These are phyloP conservation scores for Polyporus arcularius DNA, from an alignment of 768 basidiomycete species.

Conservation along the genomic window DNA sequence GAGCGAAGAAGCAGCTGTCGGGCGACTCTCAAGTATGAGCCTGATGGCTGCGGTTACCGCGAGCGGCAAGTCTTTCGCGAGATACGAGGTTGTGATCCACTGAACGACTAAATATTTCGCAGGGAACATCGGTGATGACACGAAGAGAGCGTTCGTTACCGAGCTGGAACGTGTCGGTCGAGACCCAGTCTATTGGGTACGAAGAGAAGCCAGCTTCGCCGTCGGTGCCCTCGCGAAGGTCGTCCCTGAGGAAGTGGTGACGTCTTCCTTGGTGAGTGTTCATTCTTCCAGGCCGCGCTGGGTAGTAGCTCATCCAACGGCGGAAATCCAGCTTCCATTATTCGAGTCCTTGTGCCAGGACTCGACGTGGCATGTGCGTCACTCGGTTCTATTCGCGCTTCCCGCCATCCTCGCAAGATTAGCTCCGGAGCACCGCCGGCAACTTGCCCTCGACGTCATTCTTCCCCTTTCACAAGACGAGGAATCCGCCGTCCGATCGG, in stretches of 20 bases:
- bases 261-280: constrained; percentile 57
- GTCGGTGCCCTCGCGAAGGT: constrained; percentile 88
- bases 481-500: constrained; percentile 68
- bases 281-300: neutral
- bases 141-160: constrained; percentile 64
- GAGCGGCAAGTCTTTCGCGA: constrained; percentile 51
- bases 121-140: constrained; percentile 60
- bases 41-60: constrained; percentile 87
- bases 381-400: constrained; percentile 83
- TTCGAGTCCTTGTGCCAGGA: constrained; percentile 74
- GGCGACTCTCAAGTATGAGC: constrained; percentile 90
- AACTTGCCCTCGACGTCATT: constrained; percentile 67
- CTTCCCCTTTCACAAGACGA: constrained; percentile 64
- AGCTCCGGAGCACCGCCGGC: constrained; percentile 52
- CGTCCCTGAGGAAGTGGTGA: constrained; percentile 72
- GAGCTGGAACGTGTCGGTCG: constrained; percentile 70
- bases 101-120: neutral
- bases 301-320: neutral
- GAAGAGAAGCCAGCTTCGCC: constrained; percentile 85
- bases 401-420: constrained; percentile 78
- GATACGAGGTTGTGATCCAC: constrained; percentile 4
- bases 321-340: constrained; percentile 64
- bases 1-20: constrained; percentile 77
- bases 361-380: constrained; percentile 77
- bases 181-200: constrained; percentile 75